Evolutionary conservation across 179 eudicot genomes (phyloP).

Genomic region (Spergularia azorica): DNA sequence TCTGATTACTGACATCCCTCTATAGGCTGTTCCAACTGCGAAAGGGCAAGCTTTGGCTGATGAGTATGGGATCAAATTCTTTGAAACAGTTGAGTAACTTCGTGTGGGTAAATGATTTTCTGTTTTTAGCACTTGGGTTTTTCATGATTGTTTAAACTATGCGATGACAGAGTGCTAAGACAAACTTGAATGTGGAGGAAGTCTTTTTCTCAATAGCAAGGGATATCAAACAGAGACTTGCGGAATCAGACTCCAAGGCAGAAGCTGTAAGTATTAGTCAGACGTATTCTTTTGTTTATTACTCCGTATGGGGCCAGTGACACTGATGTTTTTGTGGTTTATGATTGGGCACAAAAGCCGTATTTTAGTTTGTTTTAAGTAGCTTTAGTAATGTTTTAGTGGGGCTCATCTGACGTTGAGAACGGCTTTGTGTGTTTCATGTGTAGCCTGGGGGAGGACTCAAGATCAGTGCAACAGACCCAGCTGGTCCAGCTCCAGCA

Average conservation of each 20-base stretch:
- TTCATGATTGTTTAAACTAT: constrained; percentile 14
- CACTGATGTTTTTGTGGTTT: background rate
- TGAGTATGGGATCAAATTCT: constrained; percentile 74
- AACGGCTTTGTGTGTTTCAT: background rate
- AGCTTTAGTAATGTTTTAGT: background rate
- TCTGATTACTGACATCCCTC: constrained; percentile 3
- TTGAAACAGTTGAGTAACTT: constrained; percentile 57
- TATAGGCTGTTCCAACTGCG: constrained; percentile 73
- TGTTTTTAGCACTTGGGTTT: constrained; percentile 7
- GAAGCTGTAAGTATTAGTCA: constrained; percentile 35
- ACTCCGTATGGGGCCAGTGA: background rate
- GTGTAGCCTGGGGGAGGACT: constrained; percentile 36
- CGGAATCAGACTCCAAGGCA: constrained; percentile 52
- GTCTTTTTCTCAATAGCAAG: constrained; percentile 63
- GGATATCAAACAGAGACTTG: constrained; percentile 70
- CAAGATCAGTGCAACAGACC: constrained; percentile 34
- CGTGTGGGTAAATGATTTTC: constrained; percentile 23
- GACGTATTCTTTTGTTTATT: no score
- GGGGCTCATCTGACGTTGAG: background rate
- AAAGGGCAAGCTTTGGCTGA: constrained; percentile 78
- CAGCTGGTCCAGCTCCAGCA: constrained; percentile 32
- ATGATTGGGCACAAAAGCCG: background rate
- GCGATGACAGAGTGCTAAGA: constrained; percentile 66
- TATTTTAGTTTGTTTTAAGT: background rate
- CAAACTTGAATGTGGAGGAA: constrained; percentile 66